Evolutionary conservation across 2,329 filamentous ascomycete genomes (phyloP), one percentile per base, ranked within the genome.

Genomic region (Neopestalotiopsis sp.): DNA sequence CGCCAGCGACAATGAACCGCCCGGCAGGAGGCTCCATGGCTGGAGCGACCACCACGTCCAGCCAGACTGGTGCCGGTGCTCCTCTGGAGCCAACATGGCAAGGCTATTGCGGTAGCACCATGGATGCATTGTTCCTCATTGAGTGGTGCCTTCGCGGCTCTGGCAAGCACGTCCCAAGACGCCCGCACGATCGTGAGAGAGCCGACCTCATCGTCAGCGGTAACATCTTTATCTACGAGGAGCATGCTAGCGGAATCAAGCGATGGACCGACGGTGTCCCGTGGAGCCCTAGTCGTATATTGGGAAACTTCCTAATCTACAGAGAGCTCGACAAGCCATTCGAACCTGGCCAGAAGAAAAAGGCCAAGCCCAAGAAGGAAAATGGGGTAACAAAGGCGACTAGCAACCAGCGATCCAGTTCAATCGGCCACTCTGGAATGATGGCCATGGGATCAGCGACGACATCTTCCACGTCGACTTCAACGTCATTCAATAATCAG

Each of bases 241-340:
- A 97, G 79, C 91, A 94, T 70, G 91, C 93, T 0, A 97, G 94
- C 0, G 94, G 94, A 5, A 97, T 97, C 82, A 97, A 97, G 82
- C 88, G 95, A 68, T 98, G 95, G 95, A 97, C 94, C 0, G 95
- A 98, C 74, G 94, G 95, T 14, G 89, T 95, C 12, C 91, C 92
- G 6, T 98, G 95, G 95, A 97, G 93, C 74, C 95, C 95, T 0
- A 97, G 91, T 79, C 91, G 92, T 17, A 95, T 97, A 62, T 85
- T 95, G 62, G 92, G 91, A 69, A 96, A 96, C 77, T 97, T 94
- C 74, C 86, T 97, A 58, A 89, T 97, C 73, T 97, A 97, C 76
- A 90, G 94, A 38, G 93, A 97, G 78, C 86, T 97, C 58, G 89
- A 92, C 71, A 90, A 91, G 74, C 90, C 91, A 0, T 95, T 95